Percentiles rank a stretch among this genome's conserved stretches.
These are phyloP conservation scores for Thermomucor indicae-seudaticae DNA, from an alignment of 371 early-diverging fungal genomes.

Conservation along the genomic window DNA sequence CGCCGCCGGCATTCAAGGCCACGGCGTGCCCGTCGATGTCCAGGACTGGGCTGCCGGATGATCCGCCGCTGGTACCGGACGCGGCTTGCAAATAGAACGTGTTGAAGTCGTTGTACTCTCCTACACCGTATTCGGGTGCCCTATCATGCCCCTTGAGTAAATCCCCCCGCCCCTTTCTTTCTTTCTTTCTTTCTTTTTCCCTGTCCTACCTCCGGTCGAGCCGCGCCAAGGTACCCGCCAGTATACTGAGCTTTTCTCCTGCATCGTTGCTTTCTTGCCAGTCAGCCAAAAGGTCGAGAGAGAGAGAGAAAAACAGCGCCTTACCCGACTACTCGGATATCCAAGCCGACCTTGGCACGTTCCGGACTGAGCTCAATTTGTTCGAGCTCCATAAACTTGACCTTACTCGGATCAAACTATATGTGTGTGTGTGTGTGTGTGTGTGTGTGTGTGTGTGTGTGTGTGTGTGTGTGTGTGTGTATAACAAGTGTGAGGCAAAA, in stretches of 20 bases:
- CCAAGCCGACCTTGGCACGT: constrained; percentile 73
- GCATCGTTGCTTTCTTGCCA: constrained; percentile 14
- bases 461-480: too few relatives aligned
- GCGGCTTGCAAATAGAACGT: constrained; percentile 71
- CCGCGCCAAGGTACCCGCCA: constrained; percentile 73
- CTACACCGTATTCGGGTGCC: constrained; percentile 71
- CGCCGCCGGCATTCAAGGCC: constrained; percentile 64
- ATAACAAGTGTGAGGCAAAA: too few relatives aligned
- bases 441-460: too few relatives aligned
- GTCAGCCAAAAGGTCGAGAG: too few relatives aligned
- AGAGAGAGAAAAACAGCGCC: too few relatives aligned
- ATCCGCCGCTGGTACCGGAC: constrained; percentile 64
- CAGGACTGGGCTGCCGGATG: constrained; percentile 63
- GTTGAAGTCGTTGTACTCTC: constrained; percentile 69
- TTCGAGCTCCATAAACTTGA: constrained; percentile 69
- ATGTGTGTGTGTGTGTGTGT: not conserved
- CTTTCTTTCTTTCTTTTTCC: not conserved
- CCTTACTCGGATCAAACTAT: constrained; percentile 70
- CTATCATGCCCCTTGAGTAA: too few relatives aligned
- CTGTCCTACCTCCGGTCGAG: constrained; percentile 55
- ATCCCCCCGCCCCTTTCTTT: too few relatives aligned
- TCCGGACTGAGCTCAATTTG: constrained; percentile 73
- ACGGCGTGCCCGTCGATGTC: constrained; percentile 67
- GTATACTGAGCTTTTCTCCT: constrained; percentile 22
- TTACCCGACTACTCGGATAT: constrained; percentile 77